Evolutionary conservation across 352 stramenopile species (phyloP), one percentile per base, ranked within the genome.

Genomic region (Pythium oligandrum): DNA sequence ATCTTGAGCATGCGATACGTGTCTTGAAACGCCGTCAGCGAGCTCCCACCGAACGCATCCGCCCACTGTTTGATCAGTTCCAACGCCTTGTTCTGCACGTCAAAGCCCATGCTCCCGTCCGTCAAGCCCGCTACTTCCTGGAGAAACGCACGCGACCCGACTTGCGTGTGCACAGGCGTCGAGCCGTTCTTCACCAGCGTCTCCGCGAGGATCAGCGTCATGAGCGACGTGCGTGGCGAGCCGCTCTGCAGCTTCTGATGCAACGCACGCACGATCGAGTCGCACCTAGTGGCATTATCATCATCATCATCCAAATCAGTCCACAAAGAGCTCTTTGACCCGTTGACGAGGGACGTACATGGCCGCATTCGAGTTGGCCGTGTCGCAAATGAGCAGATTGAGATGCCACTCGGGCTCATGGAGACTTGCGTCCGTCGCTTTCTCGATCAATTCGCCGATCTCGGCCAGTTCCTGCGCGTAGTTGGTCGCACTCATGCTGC

Each of bases 41-140:
- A 57, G 50, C 68, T 71, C 30, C 64, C 63, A 3, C 71, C 48
- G 53, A 90, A 94, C 9, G 78, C 79, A 37, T 84, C 79, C 0
- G 80, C 79, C 84, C 84, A 94, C 45, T 94, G 82, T 55, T 83
- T 83, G 62, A 94, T 90, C 55, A 94, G 57, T 51, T 83, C 55
- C 36, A 90, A 58, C 39, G 84, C 69, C 55, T 88, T 78, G 51
- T 84, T 78, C 64, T 90, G 82, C 44, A 90, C 84, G 51, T 91
- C 81, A 52, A 83, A 75, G 43, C 78, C 78, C 50, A 83, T 61
- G 40, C 62, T 77, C 36, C 78, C 79, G 53, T 92, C 80, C 5
- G 72, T 78, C 4, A 94, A 65, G 36, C 70, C 76, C 3, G 77
- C 78, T 31, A 94, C 61, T 39, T 88, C 74, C 35, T 77, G 70